phyloP scores from a whole-genome alignment of 768 basidiomycete genomes.

The Boletus coccyginus region DNA sequence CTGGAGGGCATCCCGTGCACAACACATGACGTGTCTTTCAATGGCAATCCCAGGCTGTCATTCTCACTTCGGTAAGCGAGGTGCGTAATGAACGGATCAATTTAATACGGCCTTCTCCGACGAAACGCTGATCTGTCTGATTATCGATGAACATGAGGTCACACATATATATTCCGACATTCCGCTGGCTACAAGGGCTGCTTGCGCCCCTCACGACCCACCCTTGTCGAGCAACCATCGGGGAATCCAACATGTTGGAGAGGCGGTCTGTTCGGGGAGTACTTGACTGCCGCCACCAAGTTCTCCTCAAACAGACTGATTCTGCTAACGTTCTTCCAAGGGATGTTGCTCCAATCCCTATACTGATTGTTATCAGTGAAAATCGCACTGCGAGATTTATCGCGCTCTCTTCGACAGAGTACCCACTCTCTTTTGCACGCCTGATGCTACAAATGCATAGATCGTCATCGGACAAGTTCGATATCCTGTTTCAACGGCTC shows the following conservation, averaged over 20 bases:
- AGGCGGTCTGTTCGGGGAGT: slow-evolving; percentile 4
- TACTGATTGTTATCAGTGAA: background rate
- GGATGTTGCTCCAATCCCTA: background rate
- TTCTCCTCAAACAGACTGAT: slow-evolving; percentile 1
- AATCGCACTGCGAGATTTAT: background rate
- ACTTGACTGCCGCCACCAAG: slow-evolving; percentile 1
- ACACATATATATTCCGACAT: background rate
- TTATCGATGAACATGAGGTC: slow-evolving; percentile 3
- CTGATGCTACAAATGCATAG: background rate
- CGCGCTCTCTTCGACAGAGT: background rate
- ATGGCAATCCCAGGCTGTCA: background rate
- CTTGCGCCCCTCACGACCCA: background rate
- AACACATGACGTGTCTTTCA: background rate
- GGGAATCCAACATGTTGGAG: background rate
- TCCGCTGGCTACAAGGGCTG: background rate
- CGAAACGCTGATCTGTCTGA: background rate
- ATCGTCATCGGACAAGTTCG: background rate
- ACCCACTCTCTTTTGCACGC: too few relatives aligned
- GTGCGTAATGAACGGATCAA: background rate
- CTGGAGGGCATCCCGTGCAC: background rate
- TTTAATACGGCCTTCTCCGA: too few relatives aligned
- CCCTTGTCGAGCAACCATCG: background rate
- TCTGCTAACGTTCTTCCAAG: background rate
- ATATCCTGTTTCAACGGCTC: background rate
- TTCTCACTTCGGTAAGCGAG: too few relatives aligned